These are phyloP conservation scores for Haematococcus sp. DNA, from an alignment of 139 green algal genomes.

Conservation along the genomic window DNA sequence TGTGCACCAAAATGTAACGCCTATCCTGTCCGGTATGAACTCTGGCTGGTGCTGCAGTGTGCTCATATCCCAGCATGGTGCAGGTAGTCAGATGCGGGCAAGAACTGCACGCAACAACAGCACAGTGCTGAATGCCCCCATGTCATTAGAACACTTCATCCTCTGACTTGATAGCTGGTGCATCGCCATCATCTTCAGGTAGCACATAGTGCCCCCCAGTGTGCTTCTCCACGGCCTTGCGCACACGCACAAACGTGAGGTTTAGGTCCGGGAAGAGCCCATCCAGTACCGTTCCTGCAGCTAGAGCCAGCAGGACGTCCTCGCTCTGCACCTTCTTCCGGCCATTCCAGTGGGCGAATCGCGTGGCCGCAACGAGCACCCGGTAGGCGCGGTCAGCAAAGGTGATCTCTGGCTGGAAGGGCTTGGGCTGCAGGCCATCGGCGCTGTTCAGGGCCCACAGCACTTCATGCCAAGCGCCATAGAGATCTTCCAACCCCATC, in stretches of 20 bases:
- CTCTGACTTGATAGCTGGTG: conserved; percentile 12
- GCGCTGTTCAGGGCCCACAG: conserved; percentile 54
- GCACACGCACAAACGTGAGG: conserved; percentile 40
- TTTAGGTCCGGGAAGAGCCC: conserved; percentile 55
- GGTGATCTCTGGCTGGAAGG: conserved; percentile 28
- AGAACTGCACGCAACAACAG: neutral
- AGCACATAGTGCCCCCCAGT: conserved; percentile 34
- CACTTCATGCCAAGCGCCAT: conserved; percentile 58
- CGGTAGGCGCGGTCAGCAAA: conserved; percentile 38
- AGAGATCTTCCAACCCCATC: conserved; percentile 49
- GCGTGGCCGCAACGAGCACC: conserved; percentile 30
- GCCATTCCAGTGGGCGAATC: conserved; percentile 46
- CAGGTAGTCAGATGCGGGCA: too few species aligned
- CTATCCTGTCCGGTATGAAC: too few species aligned
- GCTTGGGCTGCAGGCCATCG: conserved; percentile 42
- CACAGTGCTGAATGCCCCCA: neutral
- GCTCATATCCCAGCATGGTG: too few species aligned
- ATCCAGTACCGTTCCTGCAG: conserved; percentile 37
- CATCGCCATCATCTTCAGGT: conserved; percentile 22
- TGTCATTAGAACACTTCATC: conserved; percentile 16
- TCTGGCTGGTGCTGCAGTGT: too few species aligned
- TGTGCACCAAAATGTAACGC: too few species aligned
- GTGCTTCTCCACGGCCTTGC: conserved; percentile 39
- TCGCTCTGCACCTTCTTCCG: conserved; percentile 46
- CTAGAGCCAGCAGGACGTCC: conserved; percentile 58